These are phyloP conservation scores for Russula brevipes DNA, from an alignment of 768 basidiomycete species.

Conservation along the genomic window DNA sequence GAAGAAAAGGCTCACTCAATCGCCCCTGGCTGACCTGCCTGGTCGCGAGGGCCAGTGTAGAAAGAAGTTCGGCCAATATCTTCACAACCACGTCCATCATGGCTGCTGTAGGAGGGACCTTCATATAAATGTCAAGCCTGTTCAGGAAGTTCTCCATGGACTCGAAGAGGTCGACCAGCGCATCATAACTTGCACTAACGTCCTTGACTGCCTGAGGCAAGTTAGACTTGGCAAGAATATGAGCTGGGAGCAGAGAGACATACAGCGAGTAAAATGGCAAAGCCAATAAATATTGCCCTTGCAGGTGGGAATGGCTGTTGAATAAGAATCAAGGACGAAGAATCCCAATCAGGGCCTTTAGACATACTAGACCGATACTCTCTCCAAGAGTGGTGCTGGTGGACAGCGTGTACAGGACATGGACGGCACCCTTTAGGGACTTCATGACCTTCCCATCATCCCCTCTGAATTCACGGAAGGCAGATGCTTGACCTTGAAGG, in stretches of 20 bases:
- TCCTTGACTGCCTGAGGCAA: not conserved
- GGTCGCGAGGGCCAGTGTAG: not conserved
- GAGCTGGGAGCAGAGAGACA: not conserved
- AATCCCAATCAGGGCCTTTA: not conserved
- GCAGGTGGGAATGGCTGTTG: not conserved
- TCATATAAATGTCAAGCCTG: not conserved
- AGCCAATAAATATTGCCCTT: too few relatives aligned
- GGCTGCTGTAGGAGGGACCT: not conserved
- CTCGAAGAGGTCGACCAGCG: too few relatives aligned
- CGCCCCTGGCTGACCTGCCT: not conserved
- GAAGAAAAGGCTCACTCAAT: not conserved
- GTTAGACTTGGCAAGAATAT: not conserved
- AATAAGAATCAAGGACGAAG: not conserved
- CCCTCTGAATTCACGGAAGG: too few relatives aligned
- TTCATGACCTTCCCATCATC: too few relatives aligned
- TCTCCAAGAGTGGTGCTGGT: not conserved
- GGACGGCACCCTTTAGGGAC: not conserved
- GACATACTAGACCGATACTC: not conserved
- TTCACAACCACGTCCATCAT: not conserved
- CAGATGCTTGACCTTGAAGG: too few relatives aligned
- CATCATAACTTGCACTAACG: not conserved
- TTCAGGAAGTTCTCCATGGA: not conserved
- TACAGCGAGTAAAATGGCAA: not conserved
- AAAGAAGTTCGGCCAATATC: slow-evolving; percentile 6
- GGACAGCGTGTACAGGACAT: not conserved